phyloP scores from a whole-genome alignment of 176 grass and related monocot genomes.

The Poa pratensis region DNA sequence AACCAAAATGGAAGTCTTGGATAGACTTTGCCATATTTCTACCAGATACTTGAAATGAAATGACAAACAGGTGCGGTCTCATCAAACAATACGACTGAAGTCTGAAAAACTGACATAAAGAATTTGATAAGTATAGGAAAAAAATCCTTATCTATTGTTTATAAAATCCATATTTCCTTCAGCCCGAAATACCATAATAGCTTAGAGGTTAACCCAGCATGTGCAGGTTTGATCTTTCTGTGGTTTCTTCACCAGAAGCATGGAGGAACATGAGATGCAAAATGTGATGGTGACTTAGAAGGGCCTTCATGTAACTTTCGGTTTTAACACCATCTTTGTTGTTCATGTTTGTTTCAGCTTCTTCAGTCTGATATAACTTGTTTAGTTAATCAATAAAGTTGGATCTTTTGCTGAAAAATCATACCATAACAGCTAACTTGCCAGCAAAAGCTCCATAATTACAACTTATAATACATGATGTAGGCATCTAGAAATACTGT shows the following conservation, averaged over 20 bases:
- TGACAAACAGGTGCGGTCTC: neutral
- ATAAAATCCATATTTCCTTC: neutral
- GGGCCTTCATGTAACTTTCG: neutral
- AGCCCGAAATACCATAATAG: slow-evolving; percentile 5
- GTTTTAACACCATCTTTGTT: neutral
- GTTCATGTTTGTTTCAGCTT: neutral
- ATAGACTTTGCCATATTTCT: neutral
- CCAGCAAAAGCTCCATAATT: slow-evolving; percentile 15
- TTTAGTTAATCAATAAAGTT: neutral
- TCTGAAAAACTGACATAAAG: slow-evolving; percentile 5
- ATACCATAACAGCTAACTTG: neutral
- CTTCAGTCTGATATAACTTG: neutral
- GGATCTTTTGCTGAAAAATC: neutral
- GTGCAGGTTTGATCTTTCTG: slow-evolving; percentile 13
- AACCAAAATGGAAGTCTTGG: slow-evolving; percentile 31
- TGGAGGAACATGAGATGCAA: neutral
- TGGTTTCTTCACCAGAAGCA: neutral
- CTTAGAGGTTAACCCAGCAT: slow-evolving; percentile 6
- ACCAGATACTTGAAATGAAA: slow-evolving; percentile 30
- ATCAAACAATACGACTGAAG: slow-evolving; percentile 7
- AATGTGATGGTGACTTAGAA: neutral
- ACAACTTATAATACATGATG: slow-evolving; percentile 4
- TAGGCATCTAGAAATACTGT: slow-evolving; percentile 1
- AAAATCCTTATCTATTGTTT: slow-evolving; percentile 17
- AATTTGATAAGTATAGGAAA: slow-evolving; percentile 23